Conservation (phyloP, 2,329 filamentous ascomycete genomes). For the Mariannaea sp. region DNA sequence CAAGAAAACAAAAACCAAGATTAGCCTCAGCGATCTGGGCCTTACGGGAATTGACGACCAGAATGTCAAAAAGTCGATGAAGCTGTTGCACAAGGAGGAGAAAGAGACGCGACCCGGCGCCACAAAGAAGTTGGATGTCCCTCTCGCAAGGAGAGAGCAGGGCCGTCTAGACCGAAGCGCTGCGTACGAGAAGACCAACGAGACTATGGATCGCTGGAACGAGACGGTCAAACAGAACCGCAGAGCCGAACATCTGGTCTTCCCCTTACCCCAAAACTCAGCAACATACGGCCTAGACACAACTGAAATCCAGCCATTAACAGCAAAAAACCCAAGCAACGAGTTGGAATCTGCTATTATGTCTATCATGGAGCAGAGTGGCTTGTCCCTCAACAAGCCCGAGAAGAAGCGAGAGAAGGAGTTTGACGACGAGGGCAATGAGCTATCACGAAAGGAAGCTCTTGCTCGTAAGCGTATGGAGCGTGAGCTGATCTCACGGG, state of each 20-base stretch:
- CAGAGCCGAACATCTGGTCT: conserved; percentile 85
- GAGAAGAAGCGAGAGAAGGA: conserved; percentile 60
- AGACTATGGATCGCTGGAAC: conserved; percentile 87
- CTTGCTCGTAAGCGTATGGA: conserved; percentile 76
- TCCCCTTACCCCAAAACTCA: conserved; percentile 79
- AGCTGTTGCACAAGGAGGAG: conserved; percentile 70
- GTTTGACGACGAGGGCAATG: conserved; percentile 72
- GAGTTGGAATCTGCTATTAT: conserved; percentile 87
- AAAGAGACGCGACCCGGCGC: conserved; percentile 53
- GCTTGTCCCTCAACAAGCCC: conserved; percentile 61
- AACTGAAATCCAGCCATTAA: conserved; percentile 68
- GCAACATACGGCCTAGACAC: conserved; percentile 63
- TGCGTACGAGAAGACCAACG: conserved; percentile 89
- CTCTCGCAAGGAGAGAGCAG: conserved; percentile 84
- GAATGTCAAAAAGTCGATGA: conserved; percentile 77
- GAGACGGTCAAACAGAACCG: conserved; percentile 96
- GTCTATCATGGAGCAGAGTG: conserved; percentile 87
- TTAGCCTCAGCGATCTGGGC: conserved; percentile 75
- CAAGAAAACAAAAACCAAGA: conserved; percentile 62
- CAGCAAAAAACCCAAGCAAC: conserved; percentile 67
- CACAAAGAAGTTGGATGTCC: conserved; percentile 75
- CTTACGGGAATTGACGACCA: conserved; percentile 74
- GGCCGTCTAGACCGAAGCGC: conserved; percentile 79
- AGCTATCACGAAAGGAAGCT: conserved; percentile 72
- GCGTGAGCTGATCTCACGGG: conserved; percentile 84